phyloP scores from a whole-genome alignment of 352 stramenopile genomes.

The Globisporangium cylindrosporum region DNA sequence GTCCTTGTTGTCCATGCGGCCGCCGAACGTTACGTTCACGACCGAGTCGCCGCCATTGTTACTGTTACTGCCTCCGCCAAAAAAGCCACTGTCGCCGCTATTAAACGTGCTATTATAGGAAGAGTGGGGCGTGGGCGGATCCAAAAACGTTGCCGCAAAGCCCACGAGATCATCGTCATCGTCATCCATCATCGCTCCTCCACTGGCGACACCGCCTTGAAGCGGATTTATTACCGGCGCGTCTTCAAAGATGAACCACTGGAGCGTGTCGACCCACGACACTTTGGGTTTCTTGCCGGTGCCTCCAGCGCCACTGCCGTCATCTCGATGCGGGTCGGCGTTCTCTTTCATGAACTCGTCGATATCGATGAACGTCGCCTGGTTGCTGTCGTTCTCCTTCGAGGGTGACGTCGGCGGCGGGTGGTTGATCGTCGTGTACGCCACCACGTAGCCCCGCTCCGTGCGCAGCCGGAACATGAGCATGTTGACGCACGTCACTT shows the following conservation, averaged over 20 bases:
- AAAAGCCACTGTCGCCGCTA: not conserved
- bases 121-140: conserved; percentile 15
- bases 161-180: conserved; percentile 37
- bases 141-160: conserved; percentile 21
- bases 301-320: not conserved
- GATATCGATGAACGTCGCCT: conserved; percentile 19
- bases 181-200: conserved; percentile 20
- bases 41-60: conserved; percentile 7
- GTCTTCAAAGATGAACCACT: conserved; percentile 38
- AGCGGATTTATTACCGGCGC: not conserved
- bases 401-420: conserved; percentile 24
- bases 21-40: conserved; percentile 43
- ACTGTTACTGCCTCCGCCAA: not conserved
- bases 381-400: not conserved
- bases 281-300: conserved; percentile 30
- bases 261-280: conserved; percentile 40
- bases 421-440: conserved; percentile 43
- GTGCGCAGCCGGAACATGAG: conserved; percentile 45
- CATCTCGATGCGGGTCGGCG: conserved; percentile 21
- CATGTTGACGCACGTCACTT: conserved; percentile 49
- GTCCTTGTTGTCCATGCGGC: conserved; percentile 45
- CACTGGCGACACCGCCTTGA: not conserved
- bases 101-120: not conserved
- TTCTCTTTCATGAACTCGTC: conserved; percentile 32
- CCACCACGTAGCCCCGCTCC: conserved; percentile 40